Conservation (phyloP, 2,329 filamentous ascomycete genomes). For the Chaetomiaceae sp. region DNA sequence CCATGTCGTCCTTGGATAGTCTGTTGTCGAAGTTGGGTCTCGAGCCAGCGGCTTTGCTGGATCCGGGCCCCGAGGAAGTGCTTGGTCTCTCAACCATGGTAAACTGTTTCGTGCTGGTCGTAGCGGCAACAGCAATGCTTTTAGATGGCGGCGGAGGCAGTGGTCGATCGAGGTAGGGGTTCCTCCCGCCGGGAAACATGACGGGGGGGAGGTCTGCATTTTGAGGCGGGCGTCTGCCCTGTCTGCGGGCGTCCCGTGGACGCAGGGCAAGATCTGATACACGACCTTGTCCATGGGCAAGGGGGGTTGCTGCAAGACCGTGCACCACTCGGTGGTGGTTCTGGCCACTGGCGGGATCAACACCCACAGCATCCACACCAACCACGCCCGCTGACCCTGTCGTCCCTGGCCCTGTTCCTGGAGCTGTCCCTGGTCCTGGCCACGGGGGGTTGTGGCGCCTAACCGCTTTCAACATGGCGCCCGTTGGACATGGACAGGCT, state of each 20-base stretch:
- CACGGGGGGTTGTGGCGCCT: conserved; percentile 31
- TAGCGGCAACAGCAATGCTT: conserved; percentile 22
- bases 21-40: conserved; percentile 36
- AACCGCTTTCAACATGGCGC: conserved; percentile 33
- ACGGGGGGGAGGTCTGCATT: conserved; percentile 31
- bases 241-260: conserved; percentile 26
- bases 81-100: conserved; percentile 37
- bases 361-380: conserved; percentile 12
- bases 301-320: conserved; percentile 26
- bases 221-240: conserved; percentile 26
- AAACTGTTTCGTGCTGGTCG: conserved; percentile 20
- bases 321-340: conserved; percentile 22
- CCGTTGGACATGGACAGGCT: conserved; percentile 18
- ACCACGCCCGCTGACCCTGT: conserved; percentile 9
- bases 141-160: conserved; percentile 29
- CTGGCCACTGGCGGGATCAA: conserved; percentile 19
- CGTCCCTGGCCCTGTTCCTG: conserved; percentile 15
- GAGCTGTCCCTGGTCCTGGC: not conserved
- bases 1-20: conserved; percentile 42
- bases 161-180: conserved; percentile 30
- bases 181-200: conserved; percentile 27
- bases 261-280: conserved; percentile 36
- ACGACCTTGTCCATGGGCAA: conserved; percentile 28
- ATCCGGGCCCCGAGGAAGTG: conserved; percentile 36
- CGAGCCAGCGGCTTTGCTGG: conserved; percentile 26